phyloP scores from a whole-genome alignment of 2,329 filamentous ascomycete species.

The Colletotrichum camelliae region DNA sequence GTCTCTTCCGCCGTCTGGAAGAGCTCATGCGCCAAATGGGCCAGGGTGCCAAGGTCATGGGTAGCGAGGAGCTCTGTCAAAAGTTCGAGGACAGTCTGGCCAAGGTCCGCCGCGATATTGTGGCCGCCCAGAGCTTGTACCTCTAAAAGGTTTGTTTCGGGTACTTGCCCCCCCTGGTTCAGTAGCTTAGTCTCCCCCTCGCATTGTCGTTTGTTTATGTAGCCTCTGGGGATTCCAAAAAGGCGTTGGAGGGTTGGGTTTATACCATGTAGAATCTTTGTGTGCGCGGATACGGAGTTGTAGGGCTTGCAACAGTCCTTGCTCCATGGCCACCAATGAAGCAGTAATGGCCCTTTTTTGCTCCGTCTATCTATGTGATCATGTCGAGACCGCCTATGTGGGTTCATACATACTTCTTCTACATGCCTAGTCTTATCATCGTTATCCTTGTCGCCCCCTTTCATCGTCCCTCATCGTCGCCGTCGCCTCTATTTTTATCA shows the following conservation, averaged over 20 bases:
- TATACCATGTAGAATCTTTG: slow-evolving; percentile 20
- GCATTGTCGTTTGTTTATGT: slow-evolving; percentile 10
- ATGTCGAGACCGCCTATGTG: background rate
- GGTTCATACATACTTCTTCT: background rate
- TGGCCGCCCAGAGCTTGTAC: slow-evolving; percentile 93
- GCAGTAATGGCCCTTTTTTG: slow-evolving; percentile 21
- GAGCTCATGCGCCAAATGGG: slow-evolving; percentile 95
- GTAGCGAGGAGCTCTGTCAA: slow-evolving; percentile 87
- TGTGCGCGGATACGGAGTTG: slow-evolving; percentile 11
- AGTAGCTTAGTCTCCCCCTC: background rate
- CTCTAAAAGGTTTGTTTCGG: slow-evolving; percentile 56
- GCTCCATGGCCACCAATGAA: slow-evolving; percentile 23
- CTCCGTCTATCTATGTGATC: slow-evolving; percentile 1
- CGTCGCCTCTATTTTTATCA: accelerated
- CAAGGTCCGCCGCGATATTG: slow-evolving; percentile 91
- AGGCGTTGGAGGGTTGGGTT: slow-evolving; percentile 14
- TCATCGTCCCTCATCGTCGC: background rate
- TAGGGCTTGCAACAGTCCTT: background rate
- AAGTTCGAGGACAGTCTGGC: slow-evolving; percentile 89
- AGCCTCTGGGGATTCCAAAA: background rate
- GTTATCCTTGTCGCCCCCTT: background rate
- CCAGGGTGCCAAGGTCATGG: slow-evolving; percentile 97
- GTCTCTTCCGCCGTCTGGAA: slow-evolving; percentile 93
- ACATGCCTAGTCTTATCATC: background rate
- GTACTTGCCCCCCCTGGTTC: background rate